Conservation (phyloP, 2,329 filamentous ascomycete species). For the Tympanopsis confertula region DNA sequence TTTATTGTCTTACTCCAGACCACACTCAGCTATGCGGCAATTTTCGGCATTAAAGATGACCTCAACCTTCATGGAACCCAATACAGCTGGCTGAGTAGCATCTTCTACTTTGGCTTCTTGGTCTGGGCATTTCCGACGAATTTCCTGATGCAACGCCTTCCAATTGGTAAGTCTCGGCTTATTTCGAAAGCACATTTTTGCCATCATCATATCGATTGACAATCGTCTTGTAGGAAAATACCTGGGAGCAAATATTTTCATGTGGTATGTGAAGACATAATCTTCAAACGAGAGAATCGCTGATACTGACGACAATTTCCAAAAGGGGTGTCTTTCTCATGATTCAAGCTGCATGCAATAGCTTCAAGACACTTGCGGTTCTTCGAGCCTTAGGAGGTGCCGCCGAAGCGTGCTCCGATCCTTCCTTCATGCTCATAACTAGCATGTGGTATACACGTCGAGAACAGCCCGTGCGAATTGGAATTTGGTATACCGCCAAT, state of each 20-base stretch:
- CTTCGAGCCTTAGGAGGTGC: slow-evolving; percentile 40
- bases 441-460: slow-evolving; percentile 47
- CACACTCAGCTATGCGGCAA: slow-evolving; percentile 41
- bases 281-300: background rate
- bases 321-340: slow-evolving; percentile 32
- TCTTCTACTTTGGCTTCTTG: slow-evolving; percentile 45
- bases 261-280: slow-evolving; percentile 16
- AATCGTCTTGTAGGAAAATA: slow-evolving; percentile 27
- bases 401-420: slow-evolving; percentile 41
- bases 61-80: slow-evolving; percentile 36
- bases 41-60: slow-evolving; percentile 47
- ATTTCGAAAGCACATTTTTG: background rate
- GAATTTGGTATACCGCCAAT: slow-evolving; percentile 41
- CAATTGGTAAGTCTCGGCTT: slow-evolving; percentile 30
- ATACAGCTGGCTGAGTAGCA: slow-evolving; percentile 39
- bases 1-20: slow-evolving; percentile 22
- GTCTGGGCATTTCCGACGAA: slow-evolving; percentile 41
- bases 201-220: background rate
- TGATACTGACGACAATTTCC: background rate
- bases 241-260: slow-evolving; percentile 31
- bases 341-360: slow-evolving; percentile 35
- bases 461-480: slow-evolving; percentile 43
- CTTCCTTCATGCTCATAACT: slow-evolving; percentile 44
- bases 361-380: slow-evolving; percentile 35
- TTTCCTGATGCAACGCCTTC: slow-evolving; percentile 36